Evolutionary conservation across 768 basidiomycete genomes (phyloP), one percentile per base, ranked within the genome.

Genomic region (Cubamyces lactineus): DNA sequence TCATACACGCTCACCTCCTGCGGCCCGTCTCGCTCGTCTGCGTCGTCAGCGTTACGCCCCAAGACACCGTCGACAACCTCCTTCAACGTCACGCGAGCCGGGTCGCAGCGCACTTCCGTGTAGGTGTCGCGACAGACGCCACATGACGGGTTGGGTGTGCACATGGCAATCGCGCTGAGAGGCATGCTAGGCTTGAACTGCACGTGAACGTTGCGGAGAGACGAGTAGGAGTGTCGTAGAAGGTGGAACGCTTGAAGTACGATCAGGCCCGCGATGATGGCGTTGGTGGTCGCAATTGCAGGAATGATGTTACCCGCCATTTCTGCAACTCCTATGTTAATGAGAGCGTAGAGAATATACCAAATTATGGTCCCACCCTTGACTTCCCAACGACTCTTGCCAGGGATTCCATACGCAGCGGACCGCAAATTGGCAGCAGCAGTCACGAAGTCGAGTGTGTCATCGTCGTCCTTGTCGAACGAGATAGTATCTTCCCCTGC

Each of bases 291-390:
- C 5, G 97, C 97, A 69, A 99, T 98, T 1, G 97, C 97, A 6
- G 97, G 97, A 65, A 98, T 99, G 69, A 99, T 98, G 75, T 99
- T 99, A 11, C 97, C 97, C 0, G 97, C 97, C 93, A 98, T 98
- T 76, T 98, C 96, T 96, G 73, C 21, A 23, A 23, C 26, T 5
- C 42, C 28, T 7, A 4, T 13, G 48, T n/a, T 4, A 41, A 2
- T 19, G 15, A 40, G 43, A 39, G 5, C n/a, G n/a, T n/a, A n/a
- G n/a, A n/a, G 49, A 49, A 23, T 5, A 21, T 42, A 23, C 17
- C 24, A 41, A 1, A 45, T n/a, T n/a, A 39, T 7, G n/a, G 15
- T 42, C 2, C 3, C 54, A 92, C 95, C 94, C 84, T 99, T 99
- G 52, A 99, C 88, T 72, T 98, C 90, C 92, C 96, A 99, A 16